Evolutionary conservation across 352 stramenopile genomes (phyloP), one percentile per base, ranked within the genome.

Genomic region (Globisporangium radiosum): DNA sequence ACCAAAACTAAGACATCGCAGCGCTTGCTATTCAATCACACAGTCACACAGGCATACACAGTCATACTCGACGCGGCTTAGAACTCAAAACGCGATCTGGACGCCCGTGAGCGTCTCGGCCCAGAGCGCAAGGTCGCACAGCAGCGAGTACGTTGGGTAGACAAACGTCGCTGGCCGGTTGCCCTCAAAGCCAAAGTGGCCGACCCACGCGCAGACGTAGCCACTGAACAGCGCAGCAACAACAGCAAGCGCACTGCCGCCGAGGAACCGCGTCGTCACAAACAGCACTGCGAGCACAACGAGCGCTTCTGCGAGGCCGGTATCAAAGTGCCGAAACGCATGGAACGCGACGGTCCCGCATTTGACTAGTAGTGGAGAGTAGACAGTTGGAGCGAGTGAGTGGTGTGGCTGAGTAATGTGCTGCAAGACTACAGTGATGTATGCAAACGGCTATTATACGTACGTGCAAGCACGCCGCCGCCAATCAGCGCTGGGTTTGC

Each of bases 141-240:
- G 52, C 54, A 90, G 70, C 57, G 70, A 82, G 57, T 77, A 88
- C 44, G 75, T 78, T 55, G 80, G 80, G 72, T 90, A 87, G 51
- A 84, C 76, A 55, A 90, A 87, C 17, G 80, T 88, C 37, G 78
- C 78, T 0, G 78, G 78, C 5, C 65, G 60, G 60, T 90, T 90
- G 36, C 64, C 53, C 54, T 90, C 80, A 52, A 76, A 85, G 57
- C 80, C 76, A 36, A 88, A 87, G 51, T 90, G 80, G 36, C 80
- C 80, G 15, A 66, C 64, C 78, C 77, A 88, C 39, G 80, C 77
- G 49, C 84, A 90, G n/a, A 59, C 57, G 49, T 88, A 90, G 45
- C 75, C 76, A 47, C 73, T 62, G 51, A 78, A 15, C 3, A 74
- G 47, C 37, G 67, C 55, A 11, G 56, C 33, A 15, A 70, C 13